Evolutionary conservation across 2,329 filamentous ascomycete species (phyloP), one percentile per base, ranked within the genome.

Genomic region (Neoarthrinium moseri): DNA sequence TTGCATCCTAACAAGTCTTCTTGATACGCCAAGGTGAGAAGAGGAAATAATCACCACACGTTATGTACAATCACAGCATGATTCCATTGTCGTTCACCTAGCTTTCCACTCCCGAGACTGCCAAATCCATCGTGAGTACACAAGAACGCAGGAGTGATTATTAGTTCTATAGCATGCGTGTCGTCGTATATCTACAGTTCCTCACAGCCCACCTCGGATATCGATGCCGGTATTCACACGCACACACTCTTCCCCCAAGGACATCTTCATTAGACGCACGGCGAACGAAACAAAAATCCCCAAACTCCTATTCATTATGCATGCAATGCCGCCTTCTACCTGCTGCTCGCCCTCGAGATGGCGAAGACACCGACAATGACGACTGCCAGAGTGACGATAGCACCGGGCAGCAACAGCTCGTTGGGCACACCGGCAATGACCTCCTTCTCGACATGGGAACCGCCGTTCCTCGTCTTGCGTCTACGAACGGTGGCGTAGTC

Each of bases 311-410:
- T 21, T 23, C 17, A 35, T 15, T 5, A 30, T 36, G 41, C 29
- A 36, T 20, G 22, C n/a, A 38, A 38, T 41, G 17, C 54, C 37
- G 27, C 51, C 15, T 30, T 55, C 62, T 70, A 81, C 61, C 77
- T 68, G 66, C 74, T 79, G 27, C 75, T 74, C 51, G 84, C 72
- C 53, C 91, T 83, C 50, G 89, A 84, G 59, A 99, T 83, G 33
- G 91, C 84, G 71, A 99, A 99, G 10, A 97, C 92, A 54, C 89
- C 89, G 32, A 95, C 78, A 67, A 99, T 96, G 29, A 96, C 91
- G 34, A 95, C 89, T 8, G 92, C 94, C 61, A 99, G 71, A n/a
- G 91, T 91, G 47, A 94, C 91, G 63, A 99, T 92, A 17, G 94
- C 94, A 54, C 94, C 94, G 0, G 94, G 94, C 33, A 97, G 79